Evolutionary conservation across 805 yeast species (phyloP), one percentile per base, ranked within the genome.

Genomic region (Candida patagonica): DNA sequence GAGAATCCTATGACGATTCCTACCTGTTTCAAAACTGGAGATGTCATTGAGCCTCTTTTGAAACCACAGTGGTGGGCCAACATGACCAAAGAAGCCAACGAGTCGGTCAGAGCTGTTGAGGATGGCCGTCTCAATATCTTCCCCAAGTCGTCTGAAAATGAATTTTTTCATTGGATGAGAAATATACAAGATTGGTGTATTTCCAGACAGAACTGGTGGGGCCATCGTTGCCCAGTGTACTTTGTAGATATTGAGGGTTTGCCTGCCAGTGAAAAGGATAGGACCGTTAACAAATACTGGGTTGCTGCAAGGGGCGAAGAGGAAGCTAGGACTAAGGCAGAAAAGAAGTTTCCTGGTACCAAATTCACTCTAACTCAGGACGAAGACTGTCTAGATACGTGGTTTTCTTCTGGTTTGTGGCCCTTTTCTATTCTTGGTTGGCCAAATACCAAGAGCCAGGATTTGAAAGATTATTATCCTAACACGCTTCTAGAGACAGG

Each of bases 1-100:
- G 96, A 87, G 61, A 89, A 92, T 60, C 95, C 92, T 64, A 92
- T 92, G 98, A 73, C 87, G 19, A 77, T 92, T 47, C 98, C 98
- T 51, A 65, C 74, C 39, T 92, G 98, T 67, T 84, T 92, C 30
- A 82, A 96, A 75, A 86, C 96, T 22, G 96, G 96, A 51, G 98
- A 92, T 65, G 70, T 92, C 48, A 88, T 92, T 56, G 98, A 92
- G 70, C 98, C 98, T 40, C 70, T 85, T 57, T 72, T 92, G 67
- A 92, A 92, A 68, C 98, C 98, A 46, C 98, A 92, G 70, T 92
- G 98, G 98, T 92, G 96, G 96, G 96, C 92, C 50, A 68, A 84
- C 45, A 96, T 88, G 67, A 72, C 71, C 54, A 83, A 78, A 42
- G 83, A 86, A 83, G 98, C 97, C 38, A 68, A 71, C 49, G 86